These are phyloP conservation scores for Trametes cinnabarina DNA, from an alignment of 768 basidiomycete genomes.

Conservation along the genomic window DNA sequence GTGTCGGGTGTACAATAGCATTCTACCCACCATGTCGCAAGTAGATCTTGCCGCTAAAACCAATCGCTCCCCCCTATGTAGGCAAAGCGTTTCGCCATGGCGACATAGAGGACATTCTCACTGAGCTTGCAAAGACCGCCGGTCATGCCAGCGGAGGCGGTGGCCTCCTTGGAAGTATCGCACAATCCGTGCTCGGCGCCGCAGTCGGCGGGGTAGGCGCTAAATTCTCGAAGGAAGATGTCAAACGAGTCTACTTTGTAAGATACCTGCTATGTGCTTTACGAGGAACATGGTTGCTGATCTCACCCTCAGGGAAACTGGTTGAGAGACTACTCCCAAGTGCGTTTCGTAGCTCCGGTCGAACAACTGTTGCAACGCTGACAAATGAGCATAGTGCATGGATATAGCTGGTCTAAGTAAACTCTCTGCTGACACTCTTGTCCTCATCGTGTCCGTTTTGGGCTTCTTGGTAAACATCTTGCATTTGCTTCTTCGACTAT, in stretches of 20 bases:
- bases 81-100: conserved; percentile 77
- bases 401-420: conserved; percentile 70
- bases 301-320: conserved; percentile 52
- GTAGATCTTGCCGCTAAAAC: conserved; percentile 2
- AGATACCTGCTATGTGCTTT: conserved; percentile 13
- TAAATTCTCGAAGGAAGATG: conserved; percentile 63
- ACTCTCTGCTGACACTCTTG: conserved; percentile 60
- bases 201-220: conserved; percentile 44
- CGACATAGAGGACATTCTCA: conserved; percentile 70
- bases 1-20: too few relatives aligned
- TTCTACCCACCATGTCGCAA: background rate
- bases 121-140: conserved; percentile 54
- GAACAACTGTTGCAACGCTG: background rate
- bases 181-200: conserved; percentile 44
- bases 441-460: conserved; percentile 56
- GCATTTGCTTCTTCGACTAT: background rate
- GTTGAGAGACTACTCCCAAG: conserved; percentile 70
- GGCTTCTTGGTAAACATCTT: conserved; percentile 48
- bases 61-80: conserved; percentile 22
- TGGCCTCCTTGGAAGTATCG: conserved; percentile 48
- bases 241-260: conserved; percentile 68
- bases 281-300: background rate
- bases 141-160: conserved; percentile 43
- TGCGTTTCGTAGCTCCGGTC: conserved; percentile 16
- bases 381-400: conserved; percentile 46